These are phyloP conservation scores for Extremus antarcticus DNA, from an alignment of 495 filamentous ascomycete species.

Conservation along the genomic window DNA sequence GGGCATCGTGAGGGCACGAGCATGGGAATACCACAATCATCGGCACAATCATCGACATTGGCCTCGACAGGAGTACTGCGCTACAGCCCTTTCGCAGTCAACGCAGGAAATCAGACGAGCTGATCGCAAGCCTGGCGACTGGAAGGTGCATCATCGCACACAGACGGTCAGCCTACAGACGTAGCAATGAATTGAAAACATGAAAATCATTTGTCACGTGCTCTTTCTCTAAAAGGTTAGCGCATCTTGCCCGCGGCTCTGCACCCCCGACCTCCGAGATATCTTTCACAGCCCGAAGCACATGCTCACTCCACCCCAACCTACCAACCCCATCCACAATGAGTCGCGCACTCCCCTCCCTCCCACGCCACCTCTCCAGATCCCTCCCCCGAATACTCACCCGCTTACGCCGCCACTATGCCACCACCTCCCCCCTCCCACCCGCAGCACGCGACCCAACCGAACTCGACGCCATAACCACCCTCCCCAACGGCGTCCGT, in stretches of 20 bases:
- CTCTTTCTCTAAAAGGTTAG: too few species aligned
- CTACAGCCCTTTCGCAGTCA: too few species aligned
- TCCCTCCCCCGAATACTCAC: not conserved
- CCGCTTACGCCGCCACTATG: constrained; percentile 10
- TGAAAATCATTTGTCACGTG: not conserved
- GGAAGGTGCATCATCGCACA: too few species aligned
- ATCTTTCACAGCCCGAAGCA: not conserved
- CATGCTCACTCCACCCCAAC: not conserved
- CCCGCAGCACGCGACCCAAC: constrained; percentile 48
- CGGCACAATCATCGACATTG: too few species aligned
- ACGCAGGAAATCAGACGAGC: too few species aligned
- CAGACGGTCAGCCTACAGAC: too few species aligned
- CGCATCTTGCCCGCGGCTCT: not conserved
- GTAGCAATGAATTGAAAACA: not conserved
- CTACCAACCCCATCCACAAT: constrained; percentile 6
- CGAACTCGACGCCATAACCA: constrained; percentile 80
- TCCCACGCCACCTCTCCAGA: not conserved
- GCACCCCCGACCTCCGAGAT: not conserved
- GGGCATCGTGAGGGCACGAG: not conserved
- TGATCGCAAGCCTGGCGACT: too few species aligned
- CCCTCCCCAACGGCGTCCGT: constrained; percentile 82
- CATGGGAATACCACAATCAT: too few species aligned
- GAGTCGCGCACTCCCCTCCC: not conserved
- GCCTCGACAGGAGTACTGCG: too few species aligned
- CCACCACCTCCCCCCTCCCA: constrained; percentile 7